Conservation (phyloP, 305 asterid species). For the Fraxinus baroniana region DNA sequence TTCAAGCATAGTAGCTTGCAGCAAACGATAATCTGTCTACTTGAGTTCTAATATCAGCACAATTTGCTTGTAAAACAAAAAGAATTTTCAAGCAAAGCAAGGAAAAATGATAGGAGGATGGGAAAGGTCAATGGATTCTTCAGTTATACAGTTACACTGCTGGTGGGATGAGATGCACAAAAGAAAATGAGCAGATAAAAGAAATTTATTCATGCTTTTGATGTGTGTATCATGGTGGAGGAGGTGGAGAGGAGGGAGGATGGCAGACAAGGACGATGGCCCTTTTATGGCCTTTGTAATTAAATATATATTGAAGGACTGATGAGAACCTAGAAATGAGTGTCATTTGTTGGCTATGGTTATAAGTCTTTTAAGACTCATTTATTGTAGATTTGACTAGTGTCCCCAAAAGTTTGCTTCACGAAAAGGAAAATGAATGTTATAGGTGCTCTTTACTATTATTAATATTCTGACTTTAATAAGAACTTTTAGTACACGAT, state of each 20-base stretch:
- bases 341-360: background rate
- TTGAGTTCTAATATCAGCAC: background rate
- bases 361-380: background rate
- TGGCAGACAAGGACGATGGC: background rate
- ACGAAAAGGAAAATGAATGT: background rate
- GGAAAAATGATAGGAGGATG: background rate
- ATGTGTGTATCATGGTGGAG: background rate
- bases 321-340: background rate
- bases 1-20: constrained; percentile 4
- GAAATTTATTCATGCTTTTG: background rate
- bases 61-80: background rate
- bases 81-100: background rate
- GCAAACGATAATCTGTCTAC: background rate
- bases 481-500: constrained; percentile 7
- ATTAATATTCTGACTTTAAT: background rate
- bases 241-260: background rate
- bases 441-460: background rate
- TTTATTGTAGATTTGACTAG: constrained; percentile 1
- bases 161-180: constrained; percentile 3
- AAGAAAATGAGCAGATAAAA: background rate
- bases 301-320: background rate
- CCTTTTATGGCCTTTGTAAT: background rate
- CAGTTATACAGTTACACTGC: background rate
- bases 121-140: background rate
- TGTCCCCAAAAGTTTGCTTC: background rate